Base-by-base conservation (phyloP, 2,329 filamentous ascomycete genomes). In the Tolypocladium ophioglossoides region DNA sequence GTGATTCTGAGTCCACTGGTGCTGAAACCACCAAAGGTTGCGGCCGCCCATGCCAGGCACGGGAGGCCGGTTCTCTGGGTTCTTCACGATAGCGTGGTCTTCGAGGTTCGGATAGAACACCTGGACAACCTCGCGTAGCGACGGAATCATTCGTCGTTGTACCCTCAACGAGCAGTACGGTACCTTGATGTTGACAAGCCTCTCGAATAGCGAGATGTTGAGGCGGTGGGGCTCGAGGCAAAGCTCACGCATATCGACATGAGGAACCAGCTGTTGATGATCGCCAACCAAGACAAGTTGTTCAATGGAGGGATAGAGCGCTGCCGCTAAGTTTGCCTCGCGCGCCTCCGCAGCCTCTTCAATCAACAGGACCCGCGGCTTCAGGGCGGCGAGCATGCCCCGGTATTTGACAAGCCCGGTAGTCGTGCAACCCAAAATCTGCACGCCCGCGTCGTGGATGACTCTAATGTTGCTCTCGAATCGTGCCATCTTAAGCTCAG, bases 341-440 rank as follows among this genome's bases (percentile, higher is more conserved):
- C 84, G 77, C 0, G 85, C 87, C 64, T 95, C 88, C 0, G 88
- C 89, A 0, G 87, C 86, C 70, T 94, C 86, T 72, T 94, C 87
- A 50, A 95, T 84, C 39, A 95, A 70, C 16, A 92, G 75, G 4
- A 89, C 75, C 27, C 75, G 80, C 0, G 89, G 87, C 32, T 79
- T 74, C 5, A 92, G 65, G 2, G 80, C 80, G 1, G 83, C 75
- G 24, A 95, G 73, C 2, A 92, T 73, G 1, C 78, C 80, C 4
- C 89, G 82, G 57, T 94, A 92, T 61, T 95, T 95, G 68, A 84
- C 85, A 10, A 95, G 66, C 1, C 89, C 89, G 0, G 90, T 95
- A 0, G 87, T 91, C 0, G 90, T 95, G 51, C 80, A 79, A 37
- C 79, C 78, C 4, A 92, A 70, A 27, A 89, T 74, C 24, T 78